phyloP scores from a whole-genome alignment of 2,329 filamentous ascomycete genomes.

The Trichoderma aggressivum region DNA sequence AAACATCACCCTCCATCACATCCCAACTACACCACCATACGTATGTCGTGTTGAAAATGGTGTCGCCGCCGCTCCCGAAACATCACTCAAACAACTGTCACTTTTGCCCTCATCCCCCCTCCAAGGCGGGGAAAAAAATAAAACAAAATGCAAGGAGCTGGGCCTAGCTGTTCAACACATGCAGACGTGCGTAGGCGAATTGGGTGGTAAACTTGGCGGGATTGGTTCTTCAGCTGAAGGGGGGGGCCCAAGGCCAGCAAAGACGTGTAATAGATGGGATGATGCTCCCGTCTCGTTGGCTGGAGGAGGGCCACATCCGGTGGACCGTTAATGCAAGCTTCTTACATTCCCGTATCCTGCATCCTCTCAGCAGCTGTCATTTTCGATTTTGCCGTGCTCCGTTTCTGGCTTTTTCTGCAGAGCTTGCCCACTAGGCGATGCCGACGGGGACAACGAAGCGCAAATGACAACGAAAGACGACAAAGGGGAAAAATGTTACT shows the following conservation, averaged over 20 bases:
- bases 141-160: not conserved
- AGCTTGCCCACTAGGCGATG: slow-evolving; percentile 1
- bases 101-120: not conserved
- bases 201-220: not conserved
- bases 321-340: not conserved
- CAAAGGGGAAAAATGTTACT: not conserved
- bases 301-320: not conserved
- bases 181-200: not conserved
- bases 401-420: not conserved
- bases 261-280: not conserved
- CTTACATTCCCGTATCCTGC: slow-evolving; percentile 3
- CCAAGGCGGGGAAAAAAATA: not conserved
- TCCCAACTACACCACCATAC: not conserved
- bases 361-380: slow-evolving; percentile 9
- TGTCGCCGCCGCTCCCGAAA: too few species aligned
- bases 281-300: not conserved
- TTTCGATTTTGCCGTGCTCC: not conserved
- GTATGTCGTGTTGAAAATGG: not conserved
- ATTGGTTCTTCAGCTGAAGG: not conserved
- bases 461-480: not conserved
- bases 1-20: not conserved
- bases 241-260: not conserved
- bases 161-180: not conserved
- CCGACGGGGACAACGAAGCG: not conserved
- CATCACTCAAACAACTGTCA: not conserved